Conservation (phyloP, 106 monocot genomes). For the Cymbidium sinense region DNA sequence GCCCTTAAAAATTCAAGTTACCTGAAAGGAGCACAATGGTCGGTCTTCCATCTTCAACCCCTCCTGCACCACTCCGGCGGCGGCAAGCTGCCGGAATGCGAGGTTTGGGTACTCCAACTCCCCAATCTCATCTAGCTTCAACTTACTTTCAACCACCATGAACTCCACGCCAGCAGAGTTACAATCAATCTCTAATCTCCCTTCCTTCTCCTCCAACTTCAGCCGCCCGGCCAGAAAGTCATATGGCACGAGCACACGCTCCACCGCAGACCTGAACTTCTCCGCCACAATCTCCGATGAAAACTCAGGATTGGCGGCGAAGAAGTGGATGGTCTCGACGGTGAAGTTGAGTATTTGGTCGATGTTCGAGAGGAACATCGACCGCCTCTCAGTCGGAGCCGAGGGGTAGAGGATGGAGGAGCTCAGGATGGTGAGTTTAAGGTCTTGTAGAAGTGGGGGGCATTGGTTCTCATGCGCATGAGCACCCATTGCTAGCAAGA, state of each 20-base stretch:
- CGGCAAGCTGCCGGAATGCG: constrained; percentile 5
- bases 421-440: neutral
- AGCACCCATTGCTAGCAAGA: too few species aligned
- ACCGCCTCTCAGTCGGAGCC: constrained; percentile 13
- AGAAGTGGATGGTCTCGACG: constrained; percentile 48
- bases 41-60: constrained; percentile 2
- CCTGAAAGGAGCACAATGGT: constrained; percentile 13
- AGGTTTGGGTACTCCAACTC: constrained; percentile 18
- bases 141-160: constrained; percentile 7
- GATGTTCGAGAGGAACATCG: constrained; percentile 61
- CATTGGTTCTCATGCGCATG: neutral
- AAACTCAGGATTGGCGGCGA: constrained; percentile 18
- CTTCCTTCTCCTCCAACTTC: constrained; percentile 8
- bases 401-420: constrained; percentile 24
- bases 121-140: constrained; percentile 10
- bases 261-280: constrained; percentile 16
- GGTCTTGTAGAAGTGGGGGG: neutral
- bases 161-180: constrained; percentile 11
- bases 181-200: constrained; percentile 21
- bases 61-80: neutral
- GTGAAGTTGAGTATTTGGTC: constrained; percentile 53
- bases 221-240: constrained; percentile 48
- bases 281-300: constrained; percentile 5
- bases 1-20: too few species aligned
- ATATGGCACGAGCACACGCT: constrained; percentile 27